phyloP scores from a whole-genome alignment of 768 basidiomycete species.

The Mycena indigotica region DNA sequence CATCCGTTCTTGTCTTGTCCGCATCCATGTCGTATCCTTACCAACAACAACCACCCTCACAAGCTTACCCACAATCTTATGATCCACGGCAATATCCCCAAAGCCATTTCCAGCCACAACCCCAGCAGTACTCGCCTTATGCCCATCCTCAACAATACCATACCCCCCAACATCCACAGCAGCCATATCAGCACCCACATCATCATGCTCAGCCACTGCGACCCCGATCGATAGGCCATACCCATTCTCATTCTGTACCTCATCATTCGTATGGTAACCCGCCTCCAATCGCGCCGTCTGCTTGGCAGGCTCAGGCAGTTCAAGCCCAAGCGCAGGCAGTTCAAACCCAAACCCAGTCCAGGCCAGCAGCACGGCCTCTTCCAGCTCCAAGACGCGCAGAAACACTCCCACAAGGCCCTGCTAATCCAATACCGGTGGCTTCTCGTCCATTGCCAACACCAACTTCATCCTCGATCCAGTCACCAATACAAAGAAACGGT shows the following conservation, averaged over 20 bases:
- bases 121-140: no score
- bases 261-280: constrained; percentile 11
- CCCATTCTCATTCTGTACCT: constrained; percentile 13
- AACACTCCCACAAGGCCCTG: constrained; percentile 12
- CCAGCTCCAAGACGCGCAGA: constrained; percentile 20
- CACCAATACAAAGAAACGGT: constrained; percentile 6
- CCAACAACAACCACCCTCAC: background rate
- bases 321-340: constrained; percentile 15
- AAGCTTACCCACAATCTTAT: constrained; percentile 8
- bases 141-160: constrained; percentile 1
- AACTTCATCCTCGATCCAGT: constrained; percentile 24
- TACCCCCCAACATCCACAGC: background rate
- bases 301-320: constrained; percentile 19
- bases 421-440: constrained; percentile 4
- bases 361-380: constrained; percentile 13
- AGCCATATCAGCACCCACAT: constrained; percentile 13
- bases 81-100: constrained; percentile 15
- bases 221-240: constrained; percentile 15
- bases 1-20: background rate
- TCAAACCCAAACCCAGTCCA: constrained; percentile 6
- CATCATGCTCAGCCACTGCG: constrained; percentile 18
- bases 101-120: constrained; percentile 9
- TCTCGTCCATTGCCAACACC: constrained; percentile 26
- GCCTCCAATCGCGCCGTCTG: constrained; percentile 19
- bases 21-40: background rate